phyloP scores from a whole-genome alignment of 495 filamentous ascomycete species.

The Xylaria venustula region DNA sequence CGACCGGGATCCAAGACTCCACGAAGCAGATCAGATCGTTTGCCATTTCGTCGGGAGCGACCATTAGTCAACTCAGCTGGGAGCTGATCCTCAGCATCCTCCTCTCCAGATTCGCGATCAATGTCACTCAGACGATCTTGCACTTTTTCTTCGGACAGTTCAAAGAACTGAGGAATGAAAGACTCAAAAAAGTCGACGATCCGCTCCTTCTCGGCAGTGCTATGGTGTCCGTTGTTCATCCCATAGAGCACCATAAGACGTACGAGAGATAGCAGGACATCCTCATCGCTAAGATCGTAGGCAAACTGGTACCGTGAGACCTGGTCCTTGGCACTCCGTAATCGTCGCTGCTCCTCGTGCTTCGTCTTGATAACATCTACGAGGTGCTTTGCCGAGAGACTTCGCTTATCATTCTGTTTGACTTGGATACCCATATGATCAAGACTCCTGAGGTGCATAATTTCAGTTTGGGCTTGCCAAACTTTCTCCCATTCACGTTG shows the following conservation, averaged over 20 bases:
- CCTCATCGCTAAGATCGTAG: conserved; percentile 70
- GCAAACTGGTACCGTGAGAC: conserved; percentile 69
- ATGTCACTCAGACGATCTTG: conserved; percentile 73
- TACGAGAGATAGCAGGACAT: conserved; percentile 77
- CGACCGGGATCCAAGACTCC: conserved; percentile 78
- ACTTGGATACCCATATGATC: conserved; percentile 91
- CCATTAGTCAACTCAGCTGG: conserved; percentile 55
- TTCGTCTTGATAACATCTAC: conserved; percentile 82
- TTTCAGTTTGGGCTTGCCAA: conserved; percentile 90
- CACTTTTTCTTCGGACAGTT: conserved; percentile 72
- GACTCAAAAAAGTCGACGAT: conserved; percentile 81
- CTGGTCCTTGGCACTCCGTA: conserved; percentile 58
- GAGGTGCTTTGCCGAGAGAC: conserved; percentile 81
- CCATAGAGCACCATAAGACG: conserved; percentile 76
- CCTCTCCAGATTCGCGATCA: conserved; percentile 58
- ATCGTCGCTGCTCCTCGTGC: conserved; percentile 76
- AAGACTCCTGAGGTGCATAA: conserved; percentile 90
- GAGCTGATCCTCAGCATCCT: conserved; percentile 67
- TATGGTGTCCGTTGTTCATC: conserved; percentile 64
- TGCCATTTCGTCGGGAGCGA: conserved; percentile 66
- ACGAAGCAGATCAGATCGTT: conserved; percentile 78
- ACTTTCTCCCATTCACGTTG: conserved; percentile 99
- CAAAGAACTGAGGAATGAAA: conserved; percentile 88
- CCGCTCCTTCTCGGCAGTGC: conserved; percentile 68
- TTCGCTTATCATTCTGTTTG: conserved; percentile 82